Evolutionary conservation across 169 alveolate species (phyloP).

Genomic region (Cyclospora cayetanensis): DNA sequence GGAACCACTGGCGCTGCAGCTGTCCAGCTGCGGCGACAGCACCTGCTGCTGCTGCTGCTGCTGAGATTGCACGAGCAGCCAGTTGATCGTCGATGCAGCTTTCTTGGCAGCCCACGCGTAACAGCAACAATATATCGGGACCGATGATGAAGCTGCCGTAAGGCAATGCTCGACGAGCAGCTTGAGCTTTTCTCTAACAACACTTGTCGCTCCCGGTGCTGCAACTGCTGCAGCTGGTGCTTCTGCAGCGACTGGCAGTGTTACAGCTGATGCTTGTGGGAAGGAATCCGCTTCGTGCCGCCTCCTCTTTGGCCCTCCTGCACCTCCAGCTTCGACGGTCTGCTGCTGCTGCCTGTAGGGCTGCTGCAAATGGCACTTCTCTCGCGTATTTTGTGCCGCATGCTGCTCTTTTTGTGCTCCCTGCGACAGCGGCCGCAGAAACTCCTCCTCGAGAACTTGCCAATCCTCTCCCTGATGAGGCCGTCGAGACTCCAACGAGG

Average conservation of each 20-base stretch:
- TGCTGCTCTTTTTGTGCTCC: too few species aligned
- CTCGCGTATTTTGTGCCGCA: too few species aligned
- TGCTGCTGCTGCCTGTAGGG: too few species aligned
- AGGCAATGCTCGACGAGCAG: neutral
- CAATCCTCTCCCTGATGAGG: neutral
- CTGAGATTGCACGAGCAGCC: too few species aligned
- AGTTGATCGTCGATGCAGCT: neutral
- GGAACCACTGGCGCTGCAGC: neutral
- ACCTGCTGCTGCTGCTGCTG: too few species aligned
- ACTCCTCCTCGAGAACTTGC: neutral
- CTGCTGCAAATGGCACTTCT: too few species aligned
- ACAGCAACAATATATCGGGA: neutral
- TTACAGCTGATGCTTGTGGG: neutral
- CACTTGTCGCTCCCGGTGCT: neutral
- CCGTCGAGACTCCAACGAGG: too few species aligned
- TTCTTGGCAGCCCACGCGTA: neutral
- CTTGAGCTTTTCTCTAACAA: neutral
- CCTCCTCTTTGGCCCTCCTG: too few species aligned
- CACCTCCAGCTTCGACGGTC: too few species aligned
- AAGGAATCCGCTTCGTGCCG: too few species aligned
- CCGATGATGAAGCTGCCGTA: neutral
- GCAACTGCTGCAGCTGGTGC: conserved; percentile 18
- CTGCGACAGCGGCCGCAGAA: neutral
- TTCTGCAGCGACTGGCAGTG: neutral
- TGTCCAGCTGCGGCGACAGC: too few species aligned